These are phyloP conservation scores for Pulicaria dysenterica DNA, from an alignment of 129 eudicot genomes.

Conservation along the genomic window DNA sequence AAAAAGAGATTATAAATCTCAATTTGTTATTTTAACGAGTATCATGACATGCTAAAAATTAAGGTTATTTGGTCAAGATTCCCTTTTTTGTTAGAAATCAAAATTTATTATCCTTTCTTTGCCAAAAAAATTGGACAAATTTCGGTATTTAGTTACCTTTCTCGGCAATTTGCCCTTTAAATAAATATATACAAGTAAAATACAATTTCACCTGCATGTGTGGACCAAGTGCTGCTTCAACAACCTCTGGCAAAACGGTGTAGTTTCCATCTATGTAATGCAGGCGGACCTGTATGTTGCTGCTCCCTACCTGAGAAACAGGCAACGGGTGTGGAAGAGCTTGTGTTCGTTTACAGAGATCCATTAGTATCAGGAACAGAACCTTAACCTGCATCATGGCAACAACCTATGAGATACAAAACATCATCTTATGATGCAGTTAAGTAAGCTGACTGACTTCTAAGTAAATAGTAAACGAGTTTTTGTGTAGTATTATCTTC, in stretches of 20 bases:
- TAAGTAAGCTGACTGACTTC: not conserved
- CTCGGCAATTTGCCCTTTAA: no score
- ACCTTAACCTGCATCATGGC: constrained; percentile 77
- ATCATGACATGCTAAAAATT: no score
- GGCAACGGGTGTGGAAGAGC: constrained; percentile 80
- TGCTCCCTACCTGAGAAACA: constrained; percentile 94
- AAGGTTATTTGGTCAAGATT: no score
- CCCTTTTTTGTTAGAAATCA: no score
- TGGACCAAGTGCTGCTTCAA: constrained; percentile 98
- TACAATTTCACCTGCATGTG: constrained; percentile 82
- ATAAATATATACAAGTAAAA: not conserved
- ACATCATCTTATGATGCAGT: not conserved
- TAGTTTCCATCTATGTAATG: constrained; percentile 97
- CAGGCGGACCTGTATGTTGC: constrained; percentile 88
- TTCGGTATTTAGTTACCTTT: no score
- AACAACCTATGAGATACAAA: constrained; percentile 10
- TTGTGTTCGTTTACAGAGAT: constrained; percentile 88
- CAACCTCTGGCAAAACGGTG: constrained; percentile 93
- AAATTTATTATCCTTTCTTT: no score
- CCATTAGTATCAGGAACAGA: constrained; percentile 89
- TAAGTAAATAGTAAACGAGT: not conserved
- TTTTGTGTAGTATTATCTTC: not conserved
- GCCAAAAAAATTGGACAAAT: no score
- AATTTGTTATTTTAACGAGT: no score
- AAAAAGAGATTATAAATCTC: no score